A percentile compares a stretch with the other conserved stretches of the same genome.
Conservation (phyloP, 352 stramenopile species). For the Globisporangium rhizosaccharum region DNA sequence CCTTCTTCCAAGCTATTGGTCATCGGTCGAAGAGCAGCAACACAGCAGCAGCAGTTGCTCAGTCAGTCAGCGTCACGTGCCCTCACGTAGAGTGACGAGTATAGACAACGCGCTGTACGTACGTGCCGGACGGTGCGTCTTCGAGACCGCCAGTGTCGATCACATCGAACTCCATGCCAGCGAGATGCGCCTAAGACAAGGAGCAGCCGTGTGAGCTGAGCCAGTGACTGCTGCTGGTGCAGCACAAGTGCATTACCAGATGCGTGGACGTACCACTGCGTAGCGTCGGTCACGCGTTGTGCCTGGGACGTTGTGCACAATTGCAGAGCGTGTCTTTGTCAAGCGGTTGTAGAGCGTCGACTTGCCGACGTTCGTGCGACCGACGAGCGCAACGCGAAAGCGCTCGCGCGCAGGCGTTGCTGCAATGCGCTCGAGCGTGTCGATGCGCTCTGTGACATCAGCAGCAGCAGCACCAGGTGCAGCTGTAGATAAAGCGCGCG, state of each 20-base stretch:
- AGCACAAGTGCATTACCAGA: neutral
- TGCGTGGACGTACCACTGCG: slow-evolving; percentile 24
- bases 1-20: slow-evolving; percentile 49
- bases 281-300: slow-evolving; percentile 79
- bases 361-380: slow-evolving; percentile 81
- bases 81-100: neutral
- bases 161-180: slow-evolving; percentile 73
- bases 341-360: slow-evolving; percentile 84
- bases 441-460: slow-evolving; percentile 25
- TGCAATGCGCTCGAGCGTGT: slow-evolving; percentile 30
- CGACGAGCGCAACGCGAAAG: slow-evolving; percentile 75
- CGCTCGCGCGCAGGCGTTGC: slow-evolving; percentile 33
- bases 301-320: slow-evolving; percentile 80
- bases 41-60: neutral
- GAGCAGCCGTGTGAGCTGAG: neutral
- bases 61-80: neutral
- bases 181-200: slow-evolving; percentile 30
- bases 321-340: slow-evolving; percentile 67
- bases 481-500: slow-evolving; percentile 6
- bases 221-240: neutral
- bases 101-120: slow-evolving; percentile 7
- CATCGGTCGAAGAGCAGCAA: neutral
- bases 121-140: slow-evolving; percentile 54
- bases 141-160: slow-evolving; percentile 79
- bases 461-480: slow-evolving; percentile 6